Base-by-base conservation (phyloP, 1,139 yeast species). In the Saccharomyces hybrid region DNA sequence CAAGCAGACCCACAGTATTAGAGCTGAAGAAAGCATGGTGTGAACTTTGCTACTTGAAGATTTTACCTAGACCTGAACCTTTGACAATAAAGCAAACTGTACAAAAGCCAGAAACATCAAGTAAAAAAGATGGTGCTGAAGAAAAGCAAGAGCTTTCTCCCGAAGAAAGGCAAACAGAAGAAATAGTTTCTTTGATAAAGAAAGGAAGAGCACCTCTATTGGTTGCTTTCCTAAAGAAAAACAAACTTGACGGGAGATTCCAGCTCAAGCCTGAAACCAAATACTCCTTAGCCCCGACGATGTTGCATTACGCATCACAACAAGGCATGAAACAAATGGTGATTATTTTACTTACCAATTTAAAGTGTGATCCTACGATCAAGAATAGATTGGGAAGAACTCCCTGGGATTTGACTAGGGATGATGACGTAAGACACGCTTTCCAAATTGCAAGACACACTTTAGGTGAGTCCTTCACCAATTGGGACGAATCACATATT, bases 1-100 rank as follows among this genome's bases (percentile, higher is more conserved):
- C 99, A 0, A 81, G 82, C 54, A 78, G 97, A 61, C 96, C 99
- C 0, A 91, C 97, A 0, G 78, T 87, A 0, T 73, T 82, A 2
- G 99, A 91, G 67, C 72, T 95, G 61, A 88, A 84, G 64, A 78
- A 84, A 49, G 89, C 95, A 0, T 93, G 99, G 98, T 77, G 81
- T 28, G 84, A 85, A 60, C 74, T 93, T 55, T 76, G 91, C 0
- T 83, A 86, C 60, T 72, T 87, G 59, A 73, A 76, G 47, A 67
- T 81, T 0, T 72, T 80, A 11, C 80, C 81, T n/a, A 71, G 76
- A 23, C 95, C 96, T 0, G 76, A 62, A 67, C 76, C 46, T 74
- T 73, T 58, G 68, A 51, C 57, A 14, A 27, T 46, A 63, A 57
- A 67, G 64, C 32, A 68, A 71, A 53, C 67, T 64, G 56, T 26